Evolutionary conservation across 345 rosid genomes (phyloP).

Genomic region (Physaria fendleri): DNA sequence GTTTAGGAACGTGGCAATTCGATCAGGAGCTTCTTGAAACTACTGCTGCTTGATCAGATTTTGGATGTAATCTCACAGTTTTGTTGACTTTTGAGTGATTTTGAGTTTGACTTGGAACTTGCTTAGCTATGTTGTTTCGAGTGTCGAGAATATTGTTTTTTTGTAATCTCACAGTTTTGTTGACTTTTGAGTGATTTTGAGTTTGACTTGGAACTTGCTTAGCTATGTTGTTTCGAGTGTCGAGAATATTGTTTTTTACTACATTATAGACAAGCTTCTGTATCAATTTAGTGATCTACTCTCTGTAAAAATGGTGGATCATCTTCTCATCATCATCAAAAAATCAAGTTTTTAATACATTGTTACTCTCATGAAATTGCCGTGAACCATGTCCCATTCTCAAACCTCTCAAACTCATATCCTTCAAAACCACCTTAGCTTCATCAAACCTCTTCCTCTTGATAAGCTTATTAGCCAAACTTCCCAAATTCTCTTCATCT

Average conservation of each 20-base stretch:
- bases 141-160: no score
- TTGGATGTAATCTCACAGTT: conserved; percentile 4
- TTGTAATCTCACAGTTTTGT: conserved; percentile 5
- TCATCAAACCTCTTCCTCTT: conserved; percentile 27
- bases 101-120: conserved; percentile 10
- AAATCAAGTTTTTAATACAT: no score
- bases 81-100: background rate
- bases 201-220: conserved; percentile 6
- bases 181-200: background rate
- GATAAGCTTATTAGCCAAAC: conserved; percentile 45
- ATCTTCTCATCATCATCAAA: background rate
- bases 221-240: no score
- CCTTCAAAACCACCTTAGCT: conserved; percentile 44
- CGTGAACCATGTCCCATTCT: conserved; percentile 28
- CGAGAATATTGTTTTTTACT: no score
- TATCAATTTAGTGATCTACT: background rate
- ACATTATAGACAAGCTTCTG: no score
- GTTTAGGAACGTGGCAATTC: conserved; percentile 87
- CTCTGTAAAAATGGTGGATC: background rate
- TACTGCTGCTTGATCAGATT: conserved; percentile 16
- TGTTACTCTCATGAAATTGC: background rate
- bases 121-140: no score
- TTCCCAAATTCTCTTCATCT: conserved; percentile 48
- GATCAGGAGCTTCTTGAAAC: conserved; percentile 77
- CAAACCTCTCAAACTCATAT: conserved; percentile 43